These are phyloP conservation scores for Aureobasidium vineae DNA, from an alignment of 2,329 filamentous ascomycete genomes.

Conservation along the genomic window DNA sequence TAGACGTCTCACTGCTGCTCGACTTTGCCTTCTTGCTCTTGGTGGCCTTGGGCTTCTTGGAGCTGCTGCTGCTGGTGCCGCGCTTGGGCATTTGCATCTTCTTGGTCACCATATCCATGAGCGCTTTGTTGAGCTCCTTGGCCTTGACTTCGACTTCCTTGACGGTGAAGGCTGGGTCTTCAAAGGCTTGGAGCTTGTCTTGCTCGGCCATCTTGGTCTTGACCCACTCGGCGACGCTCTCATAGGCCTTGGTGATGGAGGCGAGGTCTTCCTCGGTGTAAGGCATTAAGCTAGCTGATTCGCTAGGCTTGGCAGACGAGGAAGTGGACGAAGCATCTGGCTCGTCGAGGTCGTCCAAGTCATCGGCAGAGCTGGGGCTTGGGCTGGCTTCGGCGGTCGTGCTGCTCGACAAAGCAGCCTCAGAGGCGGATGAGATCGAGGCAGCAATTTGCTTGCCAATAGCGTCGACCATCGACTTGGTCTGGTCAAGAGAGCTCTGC, in stretches of 20 bases:
- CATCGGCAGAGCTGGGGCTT: slow-evolving; percentile 49
- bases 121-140: slow-evolving; percentile 68
- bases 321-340: slow-evolving; percentile 53
- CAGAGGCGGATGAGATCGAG: slow-evolving; percentile 45
- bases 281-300: slow-evolving; percentile 58
- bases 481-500: slow-evolving; percentile 67
- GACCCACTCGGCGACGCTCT: slow-evolving; percentile 69
- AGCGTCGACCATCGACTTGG: slow-evolving; percentile 65
- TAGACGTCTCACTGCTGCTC: slow-evolving; percentile 6
- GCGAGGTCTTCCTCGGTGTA: slow-evolving; percentile 73
- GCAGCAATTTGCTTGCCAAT: slow-evolving; percentile 73
- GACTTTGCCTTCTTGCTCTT: slow-evolving; percentile 37
- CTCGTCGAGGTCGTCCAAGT: slow-evolving; percentile 76
- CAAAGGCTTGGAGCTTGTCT: slow-evolving; percentile 64
- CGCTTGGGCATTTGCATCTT: slow-evolving; percentile 52
- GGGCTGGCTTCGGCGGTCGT: slow-evolving; percentile 44
- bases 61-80: slow-evolving; percentile 33
- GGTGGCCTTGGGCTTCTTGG: slow-evolving; percentile 38
- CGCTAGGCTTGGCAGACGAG: slow-evolving; percentile 39
- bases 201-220: slow-evolving; percentile 68
- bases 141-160: slow-evolving; percentile 69
- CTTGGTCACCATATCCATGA: slow-evolving; percentile 69
- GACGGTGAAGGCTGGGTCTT: slow-evolving; percentile 71
- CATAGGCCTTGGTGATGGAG: slow-evolving; percentile 61
- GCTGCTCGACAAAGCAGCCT: slow-evolving; percentile 42